Base-by-base conservation (phyloP, 352 stramenopile genomes). In the Pythium dissotocum region DNA sequence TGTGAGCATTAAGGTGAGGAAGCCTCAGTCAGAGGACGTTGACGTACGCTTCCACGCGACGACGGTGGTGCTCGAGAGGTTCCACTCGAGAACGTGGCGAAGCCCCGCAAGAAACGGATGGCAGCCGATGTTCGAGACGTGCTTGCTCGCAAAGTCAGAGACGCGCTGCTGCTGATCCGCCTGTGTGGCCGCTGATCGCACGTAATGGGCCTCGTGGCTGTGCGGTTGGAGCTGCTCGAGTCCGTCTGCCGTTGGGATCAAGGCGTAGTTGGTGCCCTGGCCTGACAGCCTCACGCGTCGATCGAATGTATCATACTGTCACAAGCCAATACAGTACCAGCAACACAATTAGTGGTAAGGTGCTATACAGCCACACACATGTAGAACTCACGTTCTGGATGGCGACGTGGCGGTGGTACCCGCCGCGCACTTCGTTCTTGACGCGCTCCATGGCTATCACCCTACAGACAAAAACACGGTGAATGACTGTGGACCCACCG, bases 91-190 rank as follows among this genome's bases (percentile, higher is more conserved):
- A 30, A 82, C 66, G 32, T 77, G 65, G n/a, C 61, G 73, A 9
- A 93, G 71, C 3, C 85, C 85, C 7, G 77, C 81, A 18, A 93
- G 60, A 48, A 93, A 90, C n/a, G 85, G 83, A 64, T 93, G 85
- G 24, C 68, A 83, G 28, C 79, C 85, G 36, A 93, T 73, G 35
- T 88, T 84, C 18, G 76, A 33, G 4, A 69, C 14, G 35, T 87
- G 70, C 18, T 76, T 70, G 58, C 79, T 67, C 30, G 90, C 68
- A 52, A 91, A 93, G n/a, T 62, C 62, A 10, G 78, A 71, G 38
- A 80, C 75, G 28, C 65, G 70, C 1, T 75, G 59, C 26, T 81
- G 73, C 65, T 79, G 80, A 28, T 73, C 76, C 9, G 63, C 62
- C 51, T 86, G 75, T 21, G 66, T 77, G 38, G 75, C 73, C 1